Evolutionary conservation across 2,329 filamentous ascomycete species (phyloP), one percentile per base, ranked within the genome.

Genomic region (Macrophomina tecta): DNA sequence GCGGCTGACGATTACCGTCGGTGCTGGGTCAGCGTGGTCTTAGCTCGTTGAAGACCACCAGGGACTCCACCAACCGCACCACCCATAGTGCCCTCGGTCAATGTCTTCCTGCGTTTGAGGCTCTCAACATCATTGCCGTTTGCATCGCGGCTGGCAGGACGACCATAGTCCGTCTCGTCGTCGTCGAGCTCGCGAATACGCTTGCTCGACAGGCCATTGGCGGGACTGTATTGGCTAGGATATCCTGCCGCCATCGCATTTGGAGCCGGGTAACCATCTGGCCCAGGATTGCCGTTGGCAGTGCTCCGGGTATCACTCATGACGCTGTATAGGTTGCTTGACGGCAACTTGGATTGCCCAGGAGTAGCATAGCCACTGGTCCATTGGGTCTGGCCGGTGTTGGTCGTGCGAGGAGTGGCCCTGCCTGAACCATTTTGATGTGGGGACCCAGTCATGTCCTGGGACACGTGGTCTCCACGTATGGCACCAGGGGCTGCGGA

Each of bases 271-370:
- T 96, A 96, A 6, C 89, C 86, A 71, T 96, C 92, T 60, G 85
- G 85, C 23, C 85, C 81, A 12, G 87, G 79, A 36, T 84, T 85
- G n/a, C 90, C 90, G 71, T 92, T 92, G 18, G 86, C 82, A 36
- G 84, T 81, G 56, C 83, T 87, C 32, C 92, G 87, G 68, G 92
- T 91, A 75, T 92, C 93, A 77, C 90, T 94, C 82, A 97, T 93
- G 69, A 96, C 90, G 78, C 89, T 96, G 84, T 97, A 97, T 61
- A 97, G 83, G 75, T 89, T 96, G 82, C 92, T 94, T 0, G 91
- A 89, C 3, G 90, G 86, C 68, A 89, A 84, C 51, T 83, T 82
- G 67, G 85, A 82, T 49, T 93, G 89, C 28, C 93, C 93, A 58
- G 94, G 91, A 0, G 92, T 94, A 76, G 84, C 90, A 80, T 96